Evolutionary conservation across 2,329 filamentous ascomycete species (phyloP).

Genomic region (Sarocladiaceae sp.): DNA sequence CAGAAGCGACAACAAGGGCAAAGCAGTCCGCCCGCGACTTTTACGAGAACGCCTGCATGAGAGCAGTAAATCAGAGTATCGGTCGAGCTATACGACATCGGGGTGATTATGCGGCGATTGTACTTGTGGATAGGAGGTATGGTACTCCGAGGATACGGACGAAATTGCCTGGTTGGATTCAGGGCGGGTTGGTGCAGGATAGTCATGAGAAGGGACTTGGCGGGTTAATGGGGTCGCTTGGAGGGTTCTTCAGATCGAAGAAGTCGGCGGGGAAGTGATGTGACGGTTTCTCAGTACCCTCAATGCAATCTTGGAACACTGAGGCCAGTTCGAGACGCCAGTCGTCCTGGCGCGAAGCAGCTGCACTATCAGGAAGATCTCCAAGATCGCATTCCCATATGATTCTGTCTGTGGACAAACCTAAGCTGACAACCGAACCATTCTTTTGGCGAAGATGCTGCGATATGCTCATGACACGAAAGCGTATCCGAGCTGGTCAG

Average conservation of each 20-base stretch:
- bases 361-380: no score
- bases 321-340: no score
- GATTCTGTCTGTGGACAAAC: no score
- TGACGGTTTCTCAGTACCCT: background rate
- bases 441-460: no score
- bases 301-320: no score
- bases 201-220: conserved; percentile 48
- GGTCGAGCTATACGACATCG: conserved; percentile 86
- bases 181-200: conserved; percentile 55
- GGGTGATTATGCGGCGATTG: conserved; percentile 84
- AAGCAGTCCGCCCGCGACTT: conserved; percentile 68
- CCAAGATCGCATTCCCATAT: no score
- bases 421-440: no score
- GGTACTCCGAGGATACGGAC: conserved; percentile 64
- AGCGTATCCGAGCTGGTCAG: no score
- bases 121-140: conserved; percentile 81
- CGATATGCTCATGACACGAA: no score
- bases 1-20: conserved; percentile 24
- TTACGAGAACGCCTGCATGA: conserved; percentile 94
- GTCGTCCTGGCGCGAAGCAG: no score
- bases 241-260: conserved; percentile 55
- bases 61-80: conserved; percentile 95
- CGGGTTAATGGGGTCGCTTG: conserved; percentile 54
- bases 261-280: conserved; percentile 13
- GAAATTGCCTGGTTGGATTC: conserved; percentile 90